phyloP scores from a whole-genome alignment of 495 filamentous ascomycete genomes.

The Chaetomium cochliodes region DNA sequence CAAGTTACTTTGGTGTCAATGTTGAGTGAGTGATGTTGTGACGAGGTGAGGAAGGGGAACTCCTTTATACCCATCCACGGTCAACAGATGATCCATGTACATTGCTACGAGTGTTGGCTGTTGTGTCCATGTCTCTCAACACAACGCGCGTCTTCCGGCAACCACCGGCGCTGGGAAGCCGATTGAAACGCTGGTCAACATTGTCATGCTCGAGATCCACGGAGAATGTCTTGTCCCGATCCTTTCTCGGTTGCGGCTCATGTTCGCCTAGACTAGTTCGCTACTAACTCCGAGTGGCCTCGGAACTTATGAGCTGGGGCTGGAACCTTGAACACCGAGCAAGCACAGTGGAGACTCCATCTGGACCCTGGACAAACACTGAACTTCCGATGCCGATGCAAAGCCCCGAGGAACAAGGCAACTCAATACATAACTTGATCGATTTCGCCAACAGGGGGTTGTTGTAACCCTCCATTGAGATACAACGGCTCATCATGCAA shows the following conservation, averaged over 20 bases:
- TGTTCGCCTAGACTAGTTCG: neutral
- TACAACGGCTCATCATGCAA: neutral
- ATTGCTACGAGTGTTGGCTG: neutral
- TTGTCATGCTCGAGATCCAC: neutral
- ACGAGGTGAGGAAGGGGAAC: neutral
- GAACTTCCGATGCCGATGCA: too few species aligned
- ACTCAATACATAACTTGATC: too few species aligned
- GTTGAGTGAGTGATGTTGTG: neutral
- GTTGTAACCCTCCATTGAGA: neutral
- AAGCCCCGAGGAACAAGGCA: too few species aligned
- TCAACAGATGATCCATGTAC: neutral
- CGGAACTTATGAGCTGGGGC: neutral
- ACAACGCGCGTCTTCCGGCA: neutral
- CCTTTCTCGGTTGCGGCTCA: neutral
- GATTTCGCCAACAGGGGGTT: too few species aligned
- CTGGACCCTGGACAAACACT: too few species aligned
- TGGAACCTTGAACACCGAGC: neutral
- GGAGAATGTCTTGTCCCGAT: neutral
- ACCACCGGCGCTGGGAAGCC: neutral
- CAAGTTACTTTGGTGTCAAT: too few species aligned
- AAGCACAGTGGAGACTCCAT: too few species aligned
- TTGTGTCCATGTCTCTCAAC: neutral
- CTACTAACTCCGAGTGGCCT: neutral
- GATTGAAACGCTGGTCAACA: neutral
- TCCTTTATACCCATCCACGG: neutral